Conservation (phyloP, 208 protist species). For the Vickermania spadyakhi region DNA sequence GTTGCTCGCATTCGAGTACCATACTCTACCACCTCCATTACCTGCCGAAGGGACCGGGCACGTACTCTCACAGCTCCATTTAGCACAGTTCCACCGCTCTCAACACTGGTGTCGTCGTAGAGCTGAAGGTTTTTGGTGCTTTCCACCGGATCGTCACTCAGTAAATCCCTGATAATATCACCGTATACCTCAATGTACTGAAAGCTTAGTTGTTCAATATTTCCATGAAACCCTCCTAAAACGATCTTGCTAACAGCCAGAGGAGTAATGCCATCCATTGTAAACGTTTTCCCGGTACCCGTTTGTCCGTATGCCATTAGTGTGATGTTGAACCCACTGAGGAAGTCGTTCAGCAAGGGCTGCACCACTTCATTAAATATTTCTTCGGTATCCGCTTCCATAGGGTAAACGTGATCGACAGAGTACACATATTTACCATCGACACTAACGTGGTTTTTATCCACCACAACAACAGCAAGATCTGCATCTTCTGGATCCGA, state of each 20-base stretch:
- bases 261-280: constrained; percentile 59
- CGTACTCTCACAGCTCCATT: constrained; percentile 43
- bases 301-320: constrained; percentile 93
- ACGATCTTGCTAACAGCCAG: constrained; percentile 83
- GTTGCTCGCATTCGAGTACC: constrained; percentile 73
- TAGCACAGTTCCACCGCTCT: constrained; percentile 18
- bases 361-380: constrained; percentile 69
- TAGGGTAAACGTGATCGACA: constrained; percentile 82
- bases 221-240: constrained; percentile 25
- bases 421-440: constrained; percentile 66
- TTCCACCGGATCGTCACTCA: constrained; percentile 27
- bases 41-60: constrained; percentile 41
- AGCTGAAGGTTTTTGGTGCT: constrained; percentile 28
- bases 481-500: constrained; percentile 33
- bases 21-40: constrained; percentile 61
- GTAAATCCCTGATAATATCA: constrained; percentile 86
- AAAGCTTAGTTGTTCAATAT: constrained; percentile 37
- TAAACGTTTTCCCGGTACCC: constrained; percentile 92
- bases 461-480: constrained; percentile 26
- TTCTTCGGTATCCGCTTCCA: constrained; percentile 41
- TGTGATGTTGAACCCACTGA: constrained; percentile 87
- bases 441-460: constrained; percentile 64
- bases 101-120: constrained; percentile 20
- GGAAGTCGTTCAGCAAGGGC: constrained; percentile 62
- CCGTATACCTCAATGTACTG: constrained; percentile 94